phyloP scores from a whole-genome alignment of 2,329 filamentous ascomycete species.

The Rutstroemia sp. region DNA sequence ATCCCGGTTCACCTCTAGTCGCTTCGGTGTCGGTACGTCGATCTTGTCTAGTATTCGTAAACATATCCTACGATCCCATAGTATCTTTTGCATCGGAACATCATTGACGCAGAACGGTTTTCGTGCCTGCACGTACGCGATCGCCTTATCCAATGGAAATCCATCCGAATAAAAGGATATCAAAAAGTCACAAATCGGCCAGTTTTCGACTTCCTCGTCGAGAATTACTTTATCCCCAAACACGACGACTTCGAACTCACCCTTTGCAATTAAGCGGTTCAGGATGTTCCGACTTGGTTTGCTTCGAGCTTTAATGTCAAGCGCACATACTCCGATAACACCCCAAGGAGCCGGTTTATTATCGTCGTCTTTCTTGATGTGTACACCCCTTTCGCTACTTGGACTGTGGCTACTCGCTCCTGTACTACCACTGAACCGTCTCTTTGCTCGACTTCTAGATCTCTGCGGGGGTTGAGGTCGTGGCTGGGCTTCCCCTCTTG shows the following conservation, averaged over 20 bases:
- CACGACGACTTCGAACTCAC: slow-evolving; percentile 92
- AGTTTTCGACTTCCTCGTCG: slow-evolving; percentile 93
- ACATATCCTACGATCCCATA: slow-evolving; percentile 93
- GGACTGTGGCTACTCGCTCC: slow-evolving; percentile 76
- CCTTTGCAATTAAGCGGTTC: slow-evolving; percentile 81
- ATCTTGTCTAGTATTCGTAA: slow-evolving; percentile 83
- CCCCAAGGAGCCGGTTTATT: slow-evolving; percentile 55
- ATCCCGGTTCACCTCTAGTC: slow-evolving; percentile 87
- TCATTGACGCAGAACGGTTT: slow-evolving; percentile 98
- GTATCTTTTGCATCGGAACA: slow-evolving; percentile 89
- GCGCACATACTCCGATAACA: slow-evolving; percentile 85
- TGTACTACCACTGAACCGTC: slow-evolving; percentile 75
- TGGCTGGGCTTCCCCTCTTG: slow-evolving; percentile 25
- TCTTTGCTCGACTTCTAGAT: slow-evolving; percentile 62
- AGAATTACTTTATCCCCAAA: slow-evolving; percentile 99
- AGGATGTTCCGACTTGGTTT: slow-evolving; percentile 96
- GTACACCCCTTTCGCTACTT: slow-evolving; percentile 57
- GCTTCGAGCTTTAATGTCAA: slow-evolving; percentile 92
- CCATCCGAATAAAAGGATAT: slow-evolving; percentile 99
- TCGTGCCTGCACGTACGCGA: slow-evolving; percentile 85
- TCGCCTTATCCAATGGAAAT: slow-evolving; percentile 93
- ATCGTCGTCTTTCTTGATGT: slow-evolving; percentile 47
- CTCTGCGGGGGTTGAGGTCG: slow-evolving; percentile 40
- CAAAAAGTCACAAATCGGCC: slow-evolving; percentile 86
- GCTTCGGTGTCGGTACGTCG: slow-evolving; percentile 78